These are phyloP conservation scores for Zygoascus biomembranicola DNA, from an alignment of 805 yeast genomes.

Conservation along the genomic window DNA sequence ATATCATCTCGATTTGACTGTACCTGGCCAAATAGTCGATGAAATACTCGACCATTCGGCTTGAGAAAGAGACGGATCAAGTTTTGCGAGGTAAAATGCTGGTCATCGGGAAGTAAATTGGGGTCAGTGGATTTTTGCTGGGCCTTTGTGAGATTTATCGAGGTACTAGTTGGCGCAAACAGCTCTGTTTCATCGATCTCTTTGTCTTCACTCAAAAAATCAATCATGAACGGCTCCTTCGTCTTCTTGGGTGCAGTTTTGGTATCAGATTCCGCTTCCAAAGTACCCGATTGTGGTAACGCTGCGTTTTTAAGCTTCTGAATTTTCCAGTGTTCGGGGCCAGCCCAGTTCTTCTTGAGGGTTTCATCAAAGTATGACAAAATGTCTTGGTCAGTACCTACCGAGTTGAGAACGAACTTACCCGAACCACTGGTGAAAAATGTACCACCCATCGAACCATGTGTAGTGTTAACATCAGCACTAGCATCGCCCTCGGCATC, in stretches of 20 bases:
- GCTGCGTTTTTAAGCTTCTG: conserved; percentile 38
- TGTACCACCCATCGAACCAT: conserved; percentile 3
- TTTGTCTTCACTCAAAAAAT: conserved; percentile 34
- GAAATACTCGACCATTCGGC: conserved; percentile 34
- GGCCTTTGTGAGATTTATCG: conserved; percentile 35
- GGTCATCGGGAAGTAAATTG: conserved; percentile 62
- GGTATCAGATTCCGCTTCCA: background rate
- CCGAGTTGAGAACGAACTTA: background rate
- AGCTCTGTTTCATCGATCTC: conserved; percentile 34
- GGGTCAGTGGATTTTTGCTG: conserved; percentile 35
- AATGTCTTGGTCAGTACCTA: conserved; percentile 38
- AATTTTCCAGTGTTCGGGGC: conserved; percentile 90
- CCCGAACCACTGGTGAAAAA: background rate
- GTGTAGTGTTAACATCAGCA: conserved; percentile 5
- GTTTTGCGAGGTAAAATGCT: conserved; percentile 59
- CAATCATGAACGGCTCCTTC: conserved; percentile 33
- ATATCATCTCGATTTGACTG: conserved; percentile 15
- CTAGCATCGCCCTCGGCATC: conserved; percentile 4
- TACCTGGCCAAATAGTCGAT: background rate
- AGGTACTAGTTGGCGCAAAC: conserved; percentile 32
- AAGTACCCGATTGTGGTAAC: background rate
- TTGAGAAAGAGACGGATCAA: conserved; percentile 62
- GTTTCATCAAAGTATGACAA: conserved; percentile 77
- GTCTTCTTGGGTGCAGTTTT: conserved; percentile 2
- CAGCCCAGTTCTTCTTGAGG: conserved; percentile 72